Percentiles rank a stretch among this genome's conserved stretches.
These are phyloP conservation scores for Achaetomium macrosporum DNA, from an alignment of 2,329 filamentous ascomycete species.

Conservation along the genomic window DNA sequence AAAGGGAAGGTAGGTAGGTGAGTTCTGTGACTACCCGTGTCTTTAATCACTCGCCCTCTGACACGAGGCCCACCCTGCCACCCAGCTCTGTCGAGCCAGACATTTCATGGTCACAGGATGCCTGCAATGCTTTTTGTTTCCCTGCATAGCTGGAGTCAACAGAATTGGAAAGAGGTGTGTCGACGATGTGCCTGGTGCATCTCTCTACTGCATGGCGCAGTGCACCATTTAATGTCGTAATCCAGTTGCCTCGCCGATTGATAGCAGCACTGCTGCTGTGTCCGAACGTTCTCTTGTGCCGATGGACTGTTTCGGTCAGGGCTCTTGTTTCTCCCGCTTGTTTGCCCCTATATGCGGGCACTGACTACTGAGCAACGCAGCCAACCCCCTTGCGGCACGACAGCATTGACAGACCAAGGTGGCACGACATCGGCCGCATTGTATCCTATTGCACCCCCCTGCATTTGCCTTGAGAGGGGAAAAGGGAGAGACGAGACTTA, in stretches of 20 bases:
- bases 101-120: neutral
- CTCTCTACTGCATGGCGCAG: neutral
- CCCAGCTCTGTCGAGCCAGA: neutral
- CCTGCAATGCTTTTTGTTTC: neutral
- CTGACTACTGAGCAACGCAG: conserved; percentile 5
- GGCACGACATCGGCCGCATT: conserved; percentile 8
- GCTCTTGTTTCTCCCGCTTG: conserved; percentile 3
- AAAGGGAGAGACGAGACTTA: conserved; percentile 7
- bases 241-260: neutral
- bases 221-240: neutral
- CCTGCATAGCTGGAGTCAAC: neutral
- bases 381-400: conserved; percentile 8
- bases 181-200: neutral
- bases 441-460: neutral
- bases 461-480: neutral
- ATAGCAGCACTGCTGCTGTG: neutral
- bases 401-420: conserved; percentile 6
- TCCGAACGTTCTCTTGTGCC: neutral
- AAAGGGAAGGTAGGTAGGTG: neutral
- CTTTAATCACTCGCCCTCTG: conserved; percentile 2
- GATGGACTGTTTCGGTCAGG: neutral
- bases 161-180: neutral
- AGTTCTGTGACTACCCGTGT: conserved; percentile 6
- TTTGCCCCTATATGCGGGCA: conserved; percentile 2
- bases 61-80: conserved; percentile 3